Base-by-base conservation (phyloP, 805 yeast species). In the Candida vartiovaarae region DNA sequence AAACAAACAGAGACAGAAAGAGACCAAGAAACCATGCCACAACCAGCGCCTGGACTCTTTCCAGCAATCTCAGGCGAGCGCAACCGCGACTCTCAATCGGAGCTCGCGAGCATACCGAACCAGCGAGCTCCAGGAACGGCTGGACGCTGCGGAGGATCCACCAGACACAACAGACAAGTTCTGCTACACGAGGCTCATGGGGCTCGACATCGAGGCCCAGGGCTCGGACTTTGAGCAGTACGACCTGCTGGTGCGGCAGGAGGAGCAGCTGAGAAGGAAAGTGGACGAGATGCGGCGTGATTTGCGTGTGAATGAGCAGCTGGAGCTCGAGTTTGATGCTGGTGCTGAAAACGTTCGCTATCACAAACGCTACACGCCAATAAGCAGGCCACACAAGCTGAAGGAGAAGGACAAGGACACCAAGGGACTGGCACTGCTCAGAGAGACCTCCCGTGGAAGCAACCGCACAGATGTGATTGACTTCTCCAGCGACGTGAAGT, bases 161-260 rank as follows among this genome's bases (percentile, higher is more conserved):
- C 30, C 42, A 10, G 45, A 52, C 39, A 42, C 43, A 0, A 53
- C 56, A 32, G 66, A 61, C 33, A 60, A 52, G 42, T 62, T 62
- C 47, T 63, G 55, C 47, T 53, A 55, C 40, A 51, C 62, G 2
- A 51, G 50, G 42, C 37, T 59, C 29, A 51, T 50, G 32, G 55
- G 45, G 2, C 36, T 42, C 6, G 36, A 34, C 3, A 39, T 33
- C 7, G 48, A 45, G 8, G 49, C 39, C 7, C 51, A 40, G 4
- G 34, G 42, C 2, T 45, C 52, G 26, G 72, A 67, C 46, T 68
- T 67, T 42, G 57, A 54, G 8, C 44, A 45, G 5, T 68, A 66
- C 46, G 65, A 67, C 39, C 38, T 47, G n/a, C 59, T 59, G 51
- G 61, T 67, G 1, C 57, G 57, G 29, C 39, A 66, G 11, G 61